These are phyloP conservation scores for Psophocarpus tetragonolobus DNA, from an alignment of 306 rosid genomes.

Conservation along the genomic window DNA sequence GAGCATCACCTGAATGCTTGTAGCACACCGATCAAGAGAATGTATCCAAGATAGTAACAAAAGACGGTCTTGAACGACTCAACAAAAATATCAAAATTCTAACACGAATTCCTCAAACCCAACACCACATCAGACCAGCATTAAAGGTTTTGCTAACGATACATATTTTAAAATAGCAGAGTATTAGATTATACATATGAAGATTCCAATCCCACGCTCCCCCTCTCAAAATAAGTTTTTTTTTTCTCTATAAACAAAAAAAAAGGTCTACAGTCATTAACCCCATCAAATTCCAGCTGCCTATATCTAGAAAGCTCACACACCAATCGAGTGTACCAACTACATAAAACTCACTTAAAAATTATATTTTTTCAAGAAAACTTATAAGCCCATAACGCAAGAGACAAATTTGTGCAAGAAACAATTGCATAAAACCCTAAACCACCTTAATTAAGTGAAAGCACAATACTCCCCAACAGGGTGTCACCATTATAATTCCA, in stretches of 20 bases:
- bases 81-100: not conserved
- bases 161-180: not conserved
- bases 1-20: not conserved
- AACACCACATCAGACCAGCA: conserved; percentile 3
- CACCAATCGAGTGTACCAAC: conserved; percentile 28
- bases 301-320: conserved; percentile 25
- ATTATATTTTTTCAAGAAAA: conserved; percentile 30
- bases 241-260: not conserved
- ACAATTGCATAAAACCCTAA: not conserved
- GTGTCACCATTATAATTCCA: conserved; percentile 25
- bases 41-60: not conserved
- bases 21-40: conserved; percentile 17
- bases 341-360: conserved; percentile 24
- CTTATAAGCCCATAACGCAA: conserved; percentile 44
- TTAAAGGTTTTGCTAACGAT: not conserved
- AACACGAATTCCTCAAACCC: conserved; percentile 9
- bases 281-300: conserved; percentile 17
- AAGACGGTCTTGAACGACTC: conserved; percentile 7
- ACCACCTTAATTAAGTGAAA: conserved; percentile 32
- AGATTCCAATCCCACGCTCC: not conserved
- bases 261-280: not conserved
- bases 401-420: conserved; percentile 6
- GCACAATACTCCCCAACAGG: conserved; percentile 37
- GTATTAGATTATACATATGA: not conserved
- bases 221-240: not conserved